Percentiles rank a stretch among this genome's conserved stretches.
phyloP scores from a whole-genome alignment of 768 basidiomycete genomes.

The Tricholoma hemisulphureum region DNA sequence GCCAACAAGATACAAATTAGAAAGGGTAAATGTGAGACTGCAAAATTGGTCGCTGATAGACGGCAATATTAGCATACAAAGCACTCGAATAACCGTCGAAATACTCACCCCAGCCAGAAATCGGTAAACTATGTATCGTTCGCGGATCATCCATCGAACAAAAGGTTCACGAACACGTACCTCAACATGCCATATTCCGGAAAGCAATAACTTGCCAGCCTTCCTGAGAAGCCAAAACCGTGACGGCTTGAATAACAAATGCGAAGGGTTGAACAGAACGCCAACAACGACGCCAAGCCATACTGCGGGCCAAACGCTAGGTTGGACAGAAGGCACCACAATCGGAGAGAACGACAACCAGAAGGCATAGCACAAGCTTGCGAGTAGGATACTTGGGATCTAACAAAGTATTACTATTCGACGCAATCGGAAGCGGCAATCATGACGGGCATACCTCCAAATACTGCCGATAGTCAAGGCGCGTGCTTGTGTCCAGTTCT shows the following conservation, averaged over 20 bases:
- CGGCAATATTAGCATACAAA: background rate
- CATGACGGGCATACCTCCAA: slow-evolving; percentile 38
- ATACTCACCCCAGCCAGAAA: slow-evolving; percentile 82
- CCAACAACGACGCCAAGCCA: slow-evolving; percentile 69
- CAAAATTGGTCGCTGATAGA: slow-evolving; percentile 72
- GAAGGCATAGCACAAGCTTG: slow-evolving; percentile 73
- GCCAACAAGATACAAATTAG: slow-evolving; percentile 68
- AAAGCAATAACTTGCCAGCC: slow-evolving; percentile 58
- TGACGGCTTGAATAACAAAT: slow-evolving; percentile 56
- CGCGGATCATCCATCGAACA: slow-evolving; percentile 8
- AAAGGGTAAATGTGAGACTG: slow-evolving; percentile 72
- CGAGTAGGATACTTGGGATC: slow-evolving; percentile 75
- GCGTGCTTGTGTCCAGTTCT: slow-evolving; percentile 72
- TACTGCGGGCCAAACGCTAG: slow-evolving; percentile 74
- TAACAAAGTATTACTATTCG: slow-evolving; percentile 26
- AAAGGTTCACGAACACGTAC: slow-evolving; percentile 23
- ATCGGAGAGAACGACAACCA: slow-evolving; percentile 78
- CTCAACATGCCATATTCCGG: slow-evolving; percentile 78
- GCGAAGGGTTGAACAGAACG: slow-evolving; percentile 75
- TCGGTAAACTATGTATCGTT: slow-evolving; percentile 63
- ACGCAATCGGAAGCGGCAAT: background rate
- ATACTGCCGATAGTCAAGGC: slow-evolving; percentile 77
- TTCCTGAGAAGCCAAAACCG: slow-evolving; percentile 81
- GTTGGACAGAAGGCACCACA: slow-evolving; percentile 49
- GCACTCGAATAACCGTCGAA: background rate